phyloP scores from a whole-genome alignment of 1,284 basidiomycete genomes.

The Schizophyllum commune region DNA sequence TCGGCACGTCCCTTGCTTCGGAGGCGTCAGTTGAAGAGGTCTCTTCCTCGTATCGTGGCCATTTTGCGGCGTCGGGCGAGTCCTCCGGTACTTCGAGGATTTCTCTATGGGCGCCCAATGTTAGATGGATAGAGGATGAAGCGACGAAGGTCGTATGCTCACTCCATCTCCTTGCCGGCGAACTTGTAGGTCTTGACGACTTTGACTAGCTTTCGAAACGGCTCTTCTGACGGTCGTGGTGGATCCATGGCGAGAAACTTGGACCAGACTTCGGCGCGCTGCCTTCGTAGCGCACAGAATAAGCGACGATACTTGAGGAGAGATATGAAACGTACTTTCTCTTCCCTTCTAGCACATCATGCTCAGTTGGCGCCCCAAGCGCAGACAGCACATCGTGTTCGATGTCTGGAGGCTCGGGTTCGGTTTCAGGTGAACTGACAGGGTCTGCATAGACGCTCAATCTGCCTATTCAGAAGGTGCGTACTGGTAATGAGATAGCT shows the following conservation, averaged over 20 bases:
- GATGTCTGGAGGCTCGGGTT: neutral
- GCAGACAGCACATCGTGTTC: neutral
- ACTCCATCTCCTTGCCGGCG: neutral
- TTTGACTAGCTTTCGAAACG: neutral
- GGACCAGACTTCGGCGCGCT: neutral
- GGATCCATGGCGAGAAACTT: neutral
- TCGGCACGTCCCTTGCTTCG: conserved; percentile 9
- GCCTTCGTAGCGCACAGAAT: no score
- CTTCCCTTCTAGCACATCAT: neutral
- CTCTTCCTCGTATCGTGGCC: conserved; percentile 40
- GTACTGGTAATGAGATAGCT: no score
- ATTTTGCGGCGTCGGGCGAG: conserved; percentile 66
- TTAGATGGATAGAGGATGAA: conserved; percentile 2
- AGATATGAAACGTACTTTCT: neutral
- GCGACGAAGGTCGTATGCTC: neutral
- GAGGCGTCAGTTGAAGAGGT: conserved; percentile 3
- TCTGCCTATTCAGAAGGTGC: no score
- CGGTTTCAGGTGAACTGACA: neutral
- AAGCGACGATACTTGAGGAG: no score
- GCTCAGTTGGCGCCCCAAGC: no score
- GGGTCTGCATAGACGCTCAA: no score
- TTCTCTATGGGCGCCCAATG: conserved; percentile 39
- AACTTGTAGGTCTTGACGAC: neutral
- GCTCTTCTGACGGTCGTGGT: neutral
- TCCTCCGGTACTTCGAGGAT: conserved; percentile 62